Base-by-base conservation (phyloP, 495 filamentous ascomycete genomes). In the Penicillium macrosclerotiorum region DNA sequence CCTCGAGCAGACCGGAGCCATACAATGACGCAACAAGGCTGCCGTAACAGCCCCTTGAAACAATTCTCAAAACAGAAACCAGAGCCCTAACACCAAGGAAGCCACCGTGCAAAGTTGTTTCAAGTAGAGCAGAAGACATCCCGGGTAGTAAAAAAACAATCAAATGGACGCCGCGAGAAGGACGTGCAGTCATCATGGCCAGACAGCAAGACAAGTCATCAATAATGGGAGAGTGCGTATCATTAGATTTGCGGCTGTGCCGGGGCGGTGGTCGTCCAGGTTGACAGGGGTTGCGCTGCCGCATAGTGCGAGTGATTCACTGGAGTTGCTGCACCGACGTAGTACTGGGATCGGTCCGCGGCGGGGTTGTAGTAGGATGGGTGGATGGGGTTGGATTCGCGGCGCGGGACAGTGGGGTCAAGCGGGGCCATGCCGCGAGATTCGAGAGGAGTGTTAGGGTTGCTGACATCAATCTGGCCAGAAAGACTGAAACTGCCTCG, bases 211-310 rank as follows among this genome's bases (percentile, higher is more conserved):
- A n/a, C n/a, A n/a, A n/a, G n/a, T n/a, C n/a, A n/a, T 9, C 16
- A 45, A 13, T 13, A 38, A 11, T 25, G 8, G 20, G 25, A 7
- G 5, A 19, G 20, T 19, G 25, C 36, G 11, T 4, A 20, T 27
- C 27, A 50, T 68, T 55, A 74, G 19, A 74, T 71, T 42, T 69
- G 71, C 13, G 69, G 69, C 38, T 72, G 71, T n/a, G 68, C 65
- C 11, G 67, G 62, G 7, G 71, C 65, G 16, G 69, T 62, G 5
- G 71, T 73, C 24, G 68, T 66, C 69, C 69, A 72, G 11, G 67
- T 54, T 6, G 68, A 57, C 16, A 71, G 38, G 9, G 60, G 60
- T 34, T 65, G 62, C 5, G 58, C 50, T 7, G 47, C 60, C 5
- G 67, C 64, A 36, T 74, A 74, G 31, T 58, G 63, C 2, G 64